These are phyloP conservation scores for Fusarium buharicum DNA, from an alignment of 2,329 filamentous ascomycete genomes.

Conservation along the genomic window DNA sequence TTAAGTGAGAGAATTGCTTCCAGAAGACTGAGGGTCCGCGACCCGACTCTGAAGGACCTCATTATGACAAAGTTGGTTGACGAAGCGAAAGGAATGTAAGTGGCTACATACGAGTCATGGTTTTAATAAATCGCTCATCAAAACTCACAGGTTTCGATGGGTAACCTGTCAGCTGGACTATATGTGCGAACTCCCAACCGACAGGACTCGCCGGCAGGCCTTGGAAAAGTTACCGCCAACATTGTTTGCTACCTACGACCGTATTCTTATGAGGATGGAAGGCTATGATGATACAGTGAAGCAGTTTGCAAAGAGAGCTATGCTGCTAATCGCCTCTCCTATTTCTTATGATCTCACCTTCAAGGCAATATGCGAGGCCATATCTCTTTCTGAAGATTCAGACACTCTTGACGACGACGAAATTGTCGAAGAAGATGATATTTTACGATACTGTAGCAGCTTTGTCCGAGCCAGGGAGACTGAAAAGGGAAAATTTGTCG, in stretches of 20 bases:
- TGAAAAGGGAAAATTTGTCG: not conserved
- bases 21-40: not conserved
- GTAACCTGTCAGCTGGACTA: conserved; percentile 22
- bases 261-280: not conserved
- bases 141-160: conserved; percentile 20
- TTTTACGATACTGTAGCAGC: conserved; percentile 11
- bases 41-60: not conserved
- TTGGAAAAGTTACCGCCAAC: conserved; percentile 10
- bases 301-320: not conserved
- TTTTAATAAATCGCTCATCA: not conserved
- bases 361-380: conserved; percentile 6
- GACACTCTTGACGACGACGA: not conserved
- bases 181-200: conserved; percentile 4
- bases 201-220: not conserved
- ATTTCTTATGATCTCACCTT: rapidly evolving
- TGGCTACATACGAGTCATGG: not conserved
- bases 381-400: not conserved
- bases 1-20: conserved; percentile 2
- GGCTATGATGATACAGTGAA: not conserved
- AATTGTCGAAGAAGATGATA: not conserved
- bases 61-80: not conserved
- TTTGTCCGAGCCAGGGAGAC: not conserved
- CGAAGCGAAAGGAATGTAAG: conserved; percentile 18
- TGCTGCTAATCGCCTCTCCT: not conserved
- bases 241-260: conserved; percentile 5